These are phyloP conservation scores for Aureobasidium sp. DNA, from an alignment of 2,329 filamentous ascomycete genomes.

Conservation along the genomic window DNA sequence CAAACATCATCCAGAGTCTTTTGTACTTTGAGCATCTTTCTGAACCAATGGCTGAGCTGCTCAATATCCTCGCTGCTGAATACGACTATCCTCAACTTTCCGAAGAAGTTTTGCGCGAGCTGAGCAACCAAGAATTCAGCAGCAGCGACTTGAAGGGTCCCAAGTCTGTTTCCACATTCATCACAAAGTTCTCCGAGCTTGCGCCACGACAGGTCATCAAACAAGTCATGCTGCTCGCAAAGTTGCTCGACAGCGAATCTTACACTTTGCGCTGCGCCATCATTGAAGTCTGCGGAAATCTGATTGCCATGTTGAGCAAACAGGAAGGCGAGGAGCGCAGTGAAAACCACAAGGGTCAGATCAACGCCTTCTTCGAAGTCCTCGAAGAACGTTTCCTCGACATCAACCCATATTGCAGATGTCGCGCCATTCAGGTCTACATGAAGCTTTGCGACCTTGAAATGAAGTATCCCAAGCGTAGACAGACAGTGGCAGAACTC, in stretches of 20 bases:
- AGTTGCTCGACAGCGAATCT: conserved; percentile 93
- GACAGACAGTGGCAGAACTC: conserved; percentile 80
- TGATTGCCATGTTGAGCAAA: conserved; percentile 83
- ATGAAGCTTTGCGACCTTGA: conserved; percentile 88
- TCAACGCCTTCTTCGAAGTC: conserved; percentile 95
- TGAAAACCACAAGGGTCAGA: conserved; percentile 89
- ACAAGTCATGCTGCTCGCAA: conserved; percentile 91
- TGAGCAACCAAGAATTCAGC: conserved; percentile 97
- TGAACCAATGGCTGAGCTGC: conserved; percentile 96
- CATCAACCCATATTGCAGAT: conserved; percentile 92
- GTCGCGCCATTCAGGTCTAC: conserved; percentile 86
- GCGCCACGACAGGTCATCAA: conserved; percentile 89
- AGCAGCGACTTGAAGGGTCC: conserved; percentile 91
- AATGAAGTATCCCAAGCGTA: conserved; percentile 87
- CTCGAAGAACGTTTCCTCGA: conserved; percentile 94
- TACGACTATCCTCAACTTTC: conserved; percentile 95
- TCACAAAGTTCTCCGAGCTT: conserved; percentile 87
- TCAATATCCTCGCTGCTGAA: conserved; percentile 91
- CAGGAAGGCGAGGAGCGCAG: conserved; percentile 71
- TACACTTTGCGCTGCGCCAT: conserved; percentile 90
- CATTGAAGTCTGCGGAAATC: conserved; percentile 94
- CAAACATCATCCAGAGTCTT: conserved; percentile 92
- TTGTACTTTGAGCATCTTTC: conserved; percentile 99
- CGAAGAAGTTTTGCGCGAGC: conserved; percentile 86
- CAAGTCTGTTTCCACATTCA: conserved; percentile 91